phyloP scores from a whole-genome alignment of 192 early-diverging fungal species.

The Backusella macrospora region DNA sequence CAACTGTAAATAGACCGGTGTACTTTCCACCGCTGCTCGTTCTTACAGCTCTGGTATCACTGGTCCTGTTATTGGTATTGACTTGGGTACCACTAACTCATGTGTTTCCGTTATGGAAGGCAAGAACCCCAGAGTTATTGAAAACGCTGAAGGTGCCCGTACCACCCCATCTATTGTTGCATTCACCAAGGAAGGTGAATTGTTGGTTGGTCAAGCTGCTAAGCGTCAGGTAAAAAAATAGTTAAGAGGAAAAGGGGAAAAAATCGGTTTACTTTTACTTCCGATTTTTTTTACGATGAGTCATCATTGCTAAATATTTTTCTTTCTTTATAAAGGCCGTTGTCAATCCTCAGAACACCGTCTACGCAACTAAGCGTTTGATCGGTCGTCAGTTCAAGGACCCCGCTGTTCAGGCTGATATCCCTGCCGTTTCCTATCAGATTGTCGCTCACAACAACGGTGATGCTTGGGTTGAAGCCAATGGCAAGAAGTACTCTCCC shows the following conservation, averaged over 20 bases:
- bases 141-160: conserved; percentile 86
- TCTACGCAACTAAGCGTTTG: conserved; percentile 96
- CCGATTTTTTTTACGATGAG: conserved; percentile 2
- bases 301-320: neutral
- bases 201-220: conserved; percentile 93
- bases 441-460: conserved; percentile 95
- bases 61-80: conserved; percentile 87
- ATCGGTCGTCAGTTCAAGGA: conserved; percentile 96
- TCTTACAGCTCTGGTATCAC: conserved; percentile 22
- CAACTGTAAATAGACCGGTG: conserved; percentile 9
- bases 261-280: conserved; percentile 9
- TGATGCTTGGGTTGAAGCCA: conserved; percentile 97
- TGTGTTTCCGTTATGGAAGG: conserved; percentile 96
- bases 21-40: conserved; percentile 16
- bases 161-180: conserved; percentile 92
- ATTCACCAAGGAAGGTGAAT: conserved; percentile 89
- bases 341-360: conserved; percentile 97
- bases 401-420: conserved; percentile 84
- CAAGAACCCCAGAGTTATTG: conserved; percentile 87
- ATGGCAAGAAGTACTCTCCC: conserved; percentile 95
- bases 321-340: conserved; percentile 64
- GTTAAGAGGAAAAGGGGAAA: neutral
- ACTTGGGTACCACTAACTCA: conserved; percentile 94
- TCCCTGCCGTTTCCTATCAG: conserved; percentile 91
- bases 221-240: conserved; percentile 81